phyloP scores from a whole-genome alignment of 495 filamentous ascomycete species.

The Aspergillus biplanus region DNA sequence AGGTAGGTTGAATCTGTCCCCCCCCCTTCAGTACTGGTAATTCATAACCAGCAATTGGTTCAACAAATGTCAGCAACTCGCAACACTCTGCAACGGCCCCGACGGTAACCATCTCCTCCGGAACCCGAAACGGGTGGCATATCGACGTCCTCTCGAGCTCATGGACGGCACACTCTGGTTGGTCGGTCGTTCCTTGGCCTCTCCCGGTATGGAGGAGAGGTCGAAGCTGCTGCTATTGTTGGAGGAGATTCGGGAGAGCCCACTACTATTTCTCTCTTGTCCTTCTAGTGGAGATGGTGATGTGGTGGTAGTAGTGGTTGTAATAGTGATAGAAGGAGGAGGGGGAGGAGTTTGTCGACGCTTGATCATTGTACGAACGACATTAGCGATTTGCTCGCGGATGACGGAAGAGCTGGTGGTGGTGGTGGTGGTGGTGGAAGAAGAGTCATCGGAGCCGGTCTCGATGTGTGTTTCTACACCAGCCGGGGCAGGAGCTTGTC shows the following conservation, averaged over 20 bases:
- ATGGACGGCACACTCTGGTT: background rate
- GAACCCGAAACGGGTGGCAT: background rate
- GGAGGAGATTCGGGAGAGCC: background rate
- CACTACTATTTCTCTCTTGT: background rate
- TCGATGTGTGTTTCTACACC: background rate
- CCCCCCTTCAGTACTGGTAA: too few species aligned
- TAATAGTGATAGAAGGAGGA: background rate
- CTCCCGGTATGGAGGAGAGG: background rate
- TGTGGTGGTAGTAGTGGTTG: background rate
- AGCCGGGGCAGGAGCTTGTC: background rate
- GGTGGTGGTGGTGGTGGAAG: background rate
- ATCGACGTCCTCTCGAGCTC: background rate
- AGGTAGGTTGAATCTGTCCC: too few species aligned
- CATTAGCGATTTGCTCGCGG: constrained; percentile 23
- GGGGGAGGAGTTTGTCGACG: constrained; percentile 10
- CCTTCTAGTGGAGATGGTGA: too few species aligned
- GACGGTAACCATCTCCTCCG: background rate
- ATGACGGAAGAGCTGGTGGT: constrained; percentile 8
- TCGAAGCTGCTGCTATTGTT: background rate
- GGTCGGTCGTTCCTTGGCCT: background rate
- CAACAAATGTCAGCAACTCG: background rate
- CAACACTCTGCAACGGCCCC: background rate
- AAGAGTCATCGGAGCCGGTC: background rate
- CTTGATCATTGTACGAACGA: constrained; percentile 17
- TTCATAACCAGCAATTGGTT: background rate